Conservation (phyloP, 1,139 yeast species). For the Yarrowia galli region DNA sequence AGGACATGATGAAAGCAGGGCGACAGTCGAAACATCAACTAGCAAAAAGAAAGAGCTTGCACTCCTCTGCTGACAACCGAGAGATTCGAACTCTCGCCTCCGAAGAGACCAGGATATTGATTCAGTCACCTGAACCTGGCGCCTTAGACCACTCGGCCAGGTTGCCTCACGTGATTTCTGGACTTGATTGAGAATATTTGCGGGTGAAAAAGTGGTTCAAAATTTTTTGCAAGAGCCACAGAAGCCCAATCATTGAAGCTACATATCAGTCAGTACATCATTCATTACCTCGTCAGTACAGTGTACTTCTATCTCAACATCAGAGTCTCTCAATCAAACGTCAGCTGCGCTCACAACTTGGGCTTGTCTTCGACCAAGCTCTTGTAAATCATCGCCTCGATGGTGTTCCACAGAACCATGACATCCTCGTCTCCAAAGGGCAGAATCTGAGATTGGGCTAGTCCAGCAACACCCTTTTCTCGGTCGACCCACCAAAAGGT, state of each 20-base stretch:
- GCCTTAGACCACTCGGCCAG: conserved; percentile 38
- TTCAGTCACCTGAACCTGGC: conserved; percentile 36
- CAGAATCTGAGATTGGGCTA: conserved; percentile 26
- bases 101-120: conserved; percentile 33
- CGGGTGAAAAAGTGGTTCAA: background rate
- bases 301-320: too few relatives aligned
- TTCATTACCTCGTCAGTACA: background rate
- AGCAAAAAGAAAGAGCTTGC: background rate
- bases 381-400: conserved; percentile 30
- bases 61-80: conserved; percentile 6
- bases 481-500: conserved; percentile 31
- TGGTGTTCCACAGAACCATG: conserved; percentile 6
- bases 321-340: too few relatives aligned
- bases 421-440: conserved; percentile 36
- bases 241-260: too few relatives aligned
- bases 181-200: background rate
- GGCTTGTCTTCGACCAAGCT: background rate
- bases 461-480: conserved; percentile 21
- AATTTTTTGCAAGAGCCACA: too few relatives aligned
- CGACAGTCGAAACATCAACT: too few relatives aligned
- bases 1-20: background rate
- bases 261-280: background rate
- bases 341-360: too few relatives aligned
- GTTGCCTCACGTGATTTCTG: conserved; percentile 7
- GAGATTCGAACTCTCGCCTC: conserved; percentile 35